A percentile compares a stretch with the other conserved stretches of the same genome.
Conservation (phyloP, 371 early-diverging fungal species). For the Rhizopus stolonifer region DNA sequence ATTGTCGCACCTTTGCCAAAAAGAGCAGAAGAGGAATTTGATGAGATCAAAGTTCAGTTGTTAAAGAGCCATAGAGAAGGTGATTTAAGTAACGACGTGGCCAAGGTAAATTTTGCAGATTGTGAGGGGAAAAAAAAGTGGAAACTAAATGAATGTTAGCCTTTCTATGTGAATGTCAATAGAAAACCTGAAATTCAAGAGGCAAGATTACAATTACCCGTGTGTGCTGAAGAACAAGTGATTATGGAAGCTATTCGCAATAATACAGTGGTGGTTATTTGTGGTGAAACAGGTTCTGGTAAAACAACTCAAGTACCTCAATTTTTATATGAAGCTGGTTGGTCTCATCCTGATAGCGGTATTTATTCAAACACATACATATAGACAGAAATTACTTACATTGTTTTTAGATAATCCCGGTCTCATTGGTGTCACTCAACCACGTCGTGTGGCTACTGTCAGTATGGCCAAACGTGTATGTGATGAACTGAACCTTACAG, state of each 20-base stretch:
- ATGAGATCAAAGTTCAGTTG: constrained; percentile 40
- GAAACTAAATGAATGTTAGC: constrained; percentile 25
- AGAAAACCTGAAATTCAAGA: constrained; percentile 75
- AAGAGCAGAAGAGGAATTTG: constrained; percentile 37
- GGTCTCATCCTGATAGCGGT: constrained; percentile 75
- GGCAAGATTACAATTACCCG: constrained; percentile 80
- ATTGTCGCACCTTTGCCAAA: constrained; percentile 23
- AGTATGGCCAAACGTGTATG: constrained; percentile 96
- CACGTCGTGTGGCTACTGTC: constrained; percentile 99
- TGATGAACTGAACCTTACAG: constrained; percentile 77
- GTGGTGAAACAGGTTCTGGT: constrained; percentile 99
- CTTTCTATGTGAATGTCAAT: constrained; percentile 80
- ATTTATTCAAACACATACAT: constrained; percentile 3
- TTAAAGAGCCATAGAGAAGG: constrained; percentile 42
- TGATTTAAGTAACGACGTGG: constrained; percentile 39
- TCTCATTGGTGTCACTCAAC: constrained; percentile 97
- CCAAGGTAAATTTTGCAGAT: constrained; percentile 24
- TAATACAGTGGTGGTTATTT: constrained; percentile 86
- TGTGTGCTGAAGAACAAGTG: constrained; percentile 92
- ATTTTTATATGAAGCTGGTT: constrained; percentile 97
- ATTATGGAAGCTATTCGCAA: constrained; percentile 93
- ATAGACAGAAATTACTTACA: neutral
- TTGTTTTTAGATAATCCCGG: constrained; percentile 66
- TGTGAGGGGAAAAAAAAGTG: neutral
- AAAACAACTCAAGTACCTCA: constrained; percentile 99